phyloP scores from a whole-genome alignment of 2,329 filamentous ascomycete species.

The Xylariaceae sp. region DNA sequence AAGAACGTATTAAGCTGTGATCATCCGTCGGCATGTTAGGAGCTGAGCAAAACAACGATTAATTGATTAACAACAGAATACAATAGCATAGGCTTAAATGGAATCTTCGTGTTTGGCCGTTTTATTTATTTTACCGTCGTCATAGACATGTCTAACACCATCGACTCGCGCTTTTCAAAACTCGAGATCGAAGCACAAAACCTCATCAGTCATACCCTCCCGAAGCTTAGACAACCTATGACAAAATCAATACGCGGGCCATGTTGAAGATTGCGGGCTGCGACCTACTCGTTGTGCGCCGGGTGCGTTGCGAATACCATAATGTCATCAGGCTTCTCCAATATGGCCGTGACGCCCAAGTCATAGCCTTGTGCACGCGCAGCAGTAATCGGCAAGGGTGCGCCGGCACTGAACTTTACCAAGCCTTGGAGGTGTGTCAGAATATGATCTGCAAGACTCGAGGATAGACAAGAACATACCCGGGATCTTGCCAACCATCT shows the following conservation, averaged over 20 bases:
- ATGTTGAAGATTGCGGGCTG: background rate
- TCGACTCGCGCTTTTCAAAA: background rate
- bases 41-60: too few species aligned
- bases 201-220: background rate
- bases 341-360: conserved; percentile 43
- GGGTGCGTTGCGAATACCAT: conserved; percentile 43
- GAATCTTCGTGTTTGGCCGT: too few species aligned
- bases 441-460: conserved; percentile 22
- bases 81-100: too few species aligned
- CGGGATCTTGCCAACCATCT: conserved; percentile 42
- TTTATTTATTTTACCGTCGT: too few species aligned
- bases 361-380: conserved; percentile 43
- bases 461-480: conserved; percentile 30
- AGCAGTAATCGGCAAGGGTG: conserved; percentile 31
- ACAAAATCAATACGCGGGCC: background rate
- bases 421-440: background rate
- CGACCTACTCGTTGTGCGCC: conserved; percentile 42
- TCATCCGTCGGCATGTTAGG: too few species aligned
- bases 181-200: background rate
- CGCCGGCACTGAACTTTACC: background rate
- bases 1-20: too few species aligned
- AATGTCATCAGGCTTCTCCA: conserved; percentile 42
- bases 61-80: too few species aligned
- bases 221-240: background rate
- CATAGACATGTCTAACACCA: too few species aligned